Conservation (phyloP, 306 rosid species). For the Gillenia trifoliata region DNA sequence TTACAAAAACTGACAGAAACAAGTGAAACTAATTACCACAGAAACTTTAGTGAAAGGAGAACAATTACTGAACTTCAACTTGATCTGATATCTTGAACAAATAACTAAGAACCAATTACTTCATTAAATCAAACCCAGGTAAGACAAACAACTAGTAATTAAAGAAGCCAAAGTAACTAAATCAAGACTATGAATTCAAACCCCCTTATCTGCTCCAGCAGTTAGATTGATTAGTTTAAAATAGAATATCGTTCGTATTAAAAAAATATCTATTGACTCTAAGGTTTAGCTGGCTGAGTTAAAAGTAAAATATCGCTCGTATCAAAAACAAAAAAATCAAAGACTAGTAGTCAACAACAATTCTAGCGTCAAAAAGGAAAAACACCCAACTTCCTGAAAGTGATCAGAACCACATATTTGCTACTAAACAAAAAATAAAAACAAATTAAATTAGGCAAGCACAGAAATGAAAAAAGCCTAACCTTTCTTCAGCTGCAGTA, state of each 20-base stretch:
- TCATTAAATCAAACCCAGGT: slow-evolving; percentile 2
- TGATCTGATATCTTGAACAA: slow-evolving; percentile 5
- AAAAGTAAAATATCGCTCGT: too few species aligned
- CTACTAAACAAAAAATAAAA: not conserved
- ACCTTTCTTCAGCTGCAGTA: slow-evolving; percentile 38
- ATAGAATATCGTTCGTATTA: not conserved
- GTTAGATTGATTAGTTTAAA: too few species aligned
- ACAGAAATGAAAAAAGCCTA: slow-evolving; percentile 12
- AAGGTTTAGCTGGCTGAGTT: too few species aligned
- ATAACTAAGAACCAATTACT: not conserved
- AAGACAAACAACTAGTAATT: slow-evolving; percentile 6
- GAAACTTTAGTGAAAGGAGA: not conserved
- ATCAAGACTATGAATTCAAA: not conserved
- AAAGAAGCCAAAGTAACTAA: not conserved
- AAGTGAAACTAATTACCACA: not conserved
- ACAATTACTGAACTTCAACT: not conserved
- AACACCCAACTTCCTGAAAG: slow-evolving; percentile 2
- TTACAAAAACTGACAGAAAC: slow-evolving; percentile 2
- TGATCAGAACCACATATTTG: not conserved
- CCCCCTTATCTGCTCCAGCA: too few species aligned
- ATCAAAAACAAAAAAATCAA: too few species aligned
- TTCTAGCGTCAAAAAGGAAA: slow-evolving; percentile 1
- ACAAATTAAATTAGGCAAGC: not conserved
- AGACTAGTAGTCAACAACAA: not conserved
- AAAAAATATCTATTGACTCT: too few species aligned